Percentiles rank a stretch among this genome's conserved stretches.
Conservation (phyloP, 305 asterid species). For the Fraxinus sp. region DNA sequence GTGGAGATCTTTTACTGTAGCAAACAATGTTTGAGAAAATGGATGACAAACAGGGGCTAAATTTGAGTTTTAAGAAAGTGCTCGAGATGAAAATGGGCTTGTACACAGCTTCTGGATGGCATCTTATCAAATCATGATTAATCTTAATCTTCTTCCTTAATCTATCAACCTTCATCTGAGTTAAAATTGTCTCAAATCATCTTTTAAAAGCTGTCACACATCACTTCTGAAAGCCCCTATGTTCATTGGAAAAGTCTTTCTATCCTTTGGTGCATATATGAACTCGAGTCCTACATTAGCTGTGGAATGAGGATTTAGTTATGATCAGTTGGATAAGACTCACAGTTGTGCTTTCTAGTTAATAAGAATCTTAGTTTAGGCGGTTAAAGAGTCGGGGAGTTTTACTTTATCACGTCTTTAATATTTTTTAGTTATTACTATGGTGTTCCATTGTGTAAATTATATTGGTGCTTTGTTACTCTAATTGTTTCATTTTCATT, state of each 20-base stretch:
- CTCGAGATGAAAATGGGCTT: not conserved
- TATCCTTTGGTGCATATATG: not conserved
- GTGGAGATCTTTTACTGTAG: too few relatives aligned
- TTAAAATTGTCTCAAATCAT: not conserved
- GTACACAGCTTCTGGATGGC: not conserved
- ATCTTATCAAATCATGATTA: not conserved
- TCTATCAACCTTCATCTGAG: not conserved
- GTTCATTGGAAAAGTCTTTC: not conserved
- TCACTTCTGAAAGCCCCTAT: not conserved
- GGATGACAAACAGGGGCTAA: too few relatives aligned
- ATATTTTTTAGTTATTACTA: not conserved
- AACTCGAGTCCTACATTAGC: not conserved
- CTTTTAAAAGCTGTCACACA: not conserved
- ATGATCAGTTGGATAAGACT: not conserved
- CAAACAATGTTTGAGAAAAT: too few relatives aligned
- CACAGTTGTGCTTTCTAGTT: not conserved
- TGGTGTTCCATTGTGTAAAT: not conserved
- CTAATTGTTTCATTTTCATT: not conserved
- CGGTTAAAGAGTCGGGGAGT: not conserved
- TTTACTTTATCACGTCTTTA: not conserved
- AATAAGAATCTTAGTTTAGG: not conserved
- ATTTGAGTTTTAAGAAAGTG: too few relatives aligned
- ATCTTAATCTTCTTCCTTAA: not conserved
- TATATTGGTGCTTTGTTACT: not conserved
- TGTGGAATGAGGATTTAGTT: not conserved